phyloP scores from a whole-genome alignment of 148 eudicot species.

The Cornus controversa region DNA sequence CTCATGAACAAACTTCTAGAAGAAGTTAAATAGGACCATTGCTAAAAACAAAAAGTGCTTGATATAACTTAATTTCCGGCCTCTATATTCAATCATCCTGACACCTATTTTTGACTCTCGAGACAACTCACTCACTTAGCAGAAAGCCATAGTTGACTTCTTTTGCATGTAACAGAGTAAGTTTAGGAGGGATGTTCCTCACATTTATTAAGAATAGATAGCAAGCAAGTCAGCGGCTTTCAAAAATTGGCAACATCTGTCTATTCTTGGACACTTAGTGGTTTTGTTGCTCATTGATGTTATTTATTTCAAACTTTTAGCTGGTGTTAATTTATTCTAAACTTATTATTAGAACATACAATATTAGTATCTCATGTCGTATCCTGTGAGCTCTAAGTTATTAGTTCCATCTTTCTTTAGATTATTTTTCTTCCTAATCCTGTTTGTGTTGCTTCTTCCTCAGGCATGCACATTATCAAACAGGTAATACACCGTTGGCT shows the following conservation, averaged over 20 bases:
- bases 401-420: background rate
- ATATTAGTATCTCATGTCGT: background rate
- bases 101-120: background rate
- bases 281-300: background rate
- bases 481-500: conserved; percentile 87
- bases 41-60: no score
- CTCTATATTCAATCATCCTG: background rate
- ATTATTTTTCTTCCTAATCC: conserved; percentile 19
- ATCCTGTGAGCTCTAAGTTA: conserved; percentile 2
- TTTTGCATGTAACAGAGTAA: background rate
- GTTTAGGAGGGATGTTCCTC: background rate
- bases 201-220: background rate
- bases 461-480: conserved; percentile 94
- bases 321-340: background rate
- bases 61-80: no score
- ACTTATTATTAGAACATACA: background rate
- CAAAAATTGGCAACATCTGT: background rate
- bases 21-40: no score
- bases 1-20: no score
- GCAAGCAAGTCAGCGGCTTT: background rate
- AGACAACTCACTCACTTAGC: background rate
- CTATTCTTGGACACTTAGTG: background rate
- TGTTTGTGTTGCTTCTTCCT: background rate
- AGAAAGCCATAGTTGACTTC: background rate
- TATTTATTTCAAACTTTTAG: conserved; percentile 9